Base-by-base conservation (phyloP, 225 moss, liverwort and hornwort species). In the Sphagnum contortum region DNA sequence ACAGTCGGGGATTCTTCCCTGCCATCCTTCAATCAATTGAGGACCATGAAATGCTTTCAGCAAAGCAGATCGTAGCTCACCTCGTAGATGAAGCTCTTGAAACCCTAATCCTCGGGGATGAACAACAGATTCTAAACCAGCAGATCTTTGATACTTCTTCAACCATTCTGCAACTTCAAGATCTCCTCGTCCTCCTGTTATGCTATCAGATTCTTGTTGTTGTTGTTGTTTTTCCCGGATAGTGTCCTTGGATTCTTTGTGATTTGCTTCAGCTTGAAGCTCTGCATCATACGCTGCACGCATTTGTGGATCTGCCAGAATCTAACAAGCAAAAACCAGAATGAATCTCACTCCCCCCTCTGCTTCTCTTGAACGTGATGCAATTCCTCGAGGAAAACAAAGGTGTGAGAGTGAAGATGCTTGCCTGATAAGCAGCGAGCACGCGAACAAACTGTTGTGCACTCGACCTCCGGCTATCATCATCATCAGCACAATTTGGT, bases 11-110 rank as follows among this genome's bases (percentile, higher is more conserved):
- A 92, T 70, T 29, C 29, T 29, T 10, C 90, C 92, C 61, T 73
- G 71, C 29, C 29, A 29, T 65, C 79, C 79, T 69, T 89, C 89
- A 65, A 73, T 74, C 44, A 96, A 87, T 57, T 72, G 79, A 54
- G 90, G 96, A 14, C 96, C 96, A 58, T 88, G 88, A 76, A 92
- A 96, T 60, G 96, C 96, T 76, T 76, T 88, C 58, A 78, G 87
- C 49, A 92, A 71, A 57, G 96, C 90, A 50, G 83, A 90, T 44
- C 87, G 88, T 48, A 82, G 60, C 65, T 92, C 88, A 6, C 84
- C 88, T 64, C 83, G 79, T 4, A 96, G 49, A 59, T 83, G 77
- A 29, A 29, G 29, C 63, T 96, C 92, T 50, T 84, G 84, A 82
- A 92, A 78, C 47, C 92, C 92, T 48, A 96, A 73, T 68, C 92